These are phyloP conservation scores for Periglandula ipomoeae DNA, from an alignment of 2,329 filamentous ascomycete genomes.

Conservation along the genomic window DNA sequence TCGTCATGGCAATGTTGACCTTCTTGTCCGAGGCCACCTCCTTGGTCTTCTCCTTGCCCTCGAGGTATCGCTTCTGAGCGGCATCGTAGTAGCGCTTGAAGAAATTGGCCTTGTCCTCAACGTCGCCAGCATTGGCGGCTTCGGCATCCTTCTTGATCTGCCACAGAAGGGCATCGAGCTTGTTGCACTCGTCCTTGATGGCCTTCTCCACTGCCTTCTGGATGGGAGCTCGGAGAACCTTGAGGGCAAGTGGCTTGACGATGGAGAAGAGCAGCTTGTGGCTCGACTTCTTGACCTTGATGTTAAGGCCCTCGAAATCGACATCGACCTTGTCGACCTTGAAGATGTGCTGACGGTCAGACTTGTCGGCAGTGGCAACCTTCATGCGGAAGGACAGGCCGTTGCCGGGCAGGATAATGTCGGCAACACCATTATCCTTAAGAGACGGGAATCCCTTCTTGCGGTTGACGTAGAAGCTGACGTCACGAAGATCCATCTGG, in stretches of 20 bases:
- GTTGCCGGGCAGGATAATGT: conserved; percentile 77
- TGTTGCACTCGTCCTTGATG: conserved; percentile 72
- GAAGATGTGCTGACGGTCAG: conserved; percentile 76
- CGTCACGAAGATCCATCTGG: conserved; percentile 84
- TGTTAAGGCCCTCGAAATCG: conserved; percentile 68
- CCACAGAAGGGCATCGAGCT: conserved; percentile 64
- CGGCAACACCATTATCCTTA: conserved; percentile 79
- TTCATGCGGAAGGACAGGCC: conserved; percentile 90
- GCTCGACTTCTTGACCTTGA: conserved; percentile 90
- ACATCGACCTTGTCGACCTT: conserved; percentile 87
- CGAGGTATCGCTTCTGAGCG: conserved; percentile 60
- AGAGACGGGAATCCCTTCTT: conserved; percentile 88
- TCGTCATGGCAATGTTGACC: conserved; percentile 46
- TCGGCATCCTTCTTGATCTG: conserved; percentile 78
- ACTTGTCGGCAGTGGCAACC: conserved; percentile 69
- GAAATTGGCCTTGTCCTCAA: conserved; percentile 68
- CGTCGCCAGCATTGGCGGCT: conserved; percentile 56
- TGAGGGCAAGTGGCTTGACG: conserved; percentile 81
- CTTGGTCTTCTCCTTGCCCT: conserved; percentile 71
- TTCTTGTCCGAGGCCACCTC: conserved; percentile 54
- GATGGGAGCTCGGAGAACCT: conserved; percentile 72
- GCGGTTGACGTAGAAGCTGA: conserved; percentile 90
- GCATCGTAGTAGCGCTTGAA: conserved; percentile 78
- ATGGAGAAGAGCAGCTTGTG: conserved; percentile 85
- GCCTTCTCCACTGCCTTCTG: conserved; percentile 84